Percentiles rank a stretch among this genome's conserved stretches.
phyloP scores from a whole-genome alignment of 2,329 filamentous ascomycete species.

The Orbilia ellipsospora region DNA sequence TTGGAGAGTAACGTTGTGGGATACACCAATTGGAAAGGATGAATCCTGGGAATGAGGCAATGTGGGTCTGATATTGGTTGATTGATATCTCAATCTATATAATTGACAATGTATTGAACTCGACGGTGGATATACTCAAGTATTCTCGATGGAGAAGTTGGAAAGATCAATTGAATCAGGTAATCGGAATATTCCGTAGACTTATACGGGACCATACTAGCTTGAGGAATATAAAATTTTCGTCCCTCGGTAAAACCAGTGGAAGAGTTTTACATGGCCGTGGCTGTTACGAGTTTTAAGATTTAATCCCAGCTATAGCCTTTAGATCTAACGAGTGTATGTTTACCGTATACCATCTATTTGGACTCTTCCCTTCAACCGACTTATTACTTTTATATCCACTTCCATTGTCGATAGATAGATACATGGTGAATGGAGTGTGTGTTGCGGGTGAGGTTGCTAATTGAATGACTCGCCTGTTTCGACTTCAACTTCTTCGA shows the following conservation, averaged over 20 bases:
- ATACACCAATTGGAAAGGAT: conserved; percentile 4
- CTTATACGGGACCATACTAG: background rate
- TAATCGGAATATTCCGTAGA: too few species aligned
- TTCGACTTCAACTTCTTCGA: conserved; percentile 8
- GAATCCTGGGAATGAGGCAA: background rate
- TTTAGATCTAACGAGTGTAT: too few species aligned
- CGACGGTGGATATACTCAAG: too few species aligned
- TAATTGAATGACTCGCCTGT: conserved; percentile 15
- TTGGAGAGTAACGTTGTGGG: background rate
- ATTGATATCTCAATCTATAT: background rate
- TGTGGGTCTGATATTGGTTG: background rate
- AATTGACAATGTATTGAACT: too few species aligned
- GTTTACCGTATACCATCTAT: too few species aligned
- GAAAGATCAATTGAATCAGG: background rate
- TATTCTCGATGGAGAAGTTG: too few species aligned
- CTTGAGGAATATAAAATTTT: background rate
- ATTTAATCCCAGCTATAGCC: too few species aligned
- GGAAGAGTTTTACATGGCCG: background rate
- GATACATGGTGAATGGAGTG: too few species aligned
- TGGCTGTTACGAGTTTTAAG: background rate
- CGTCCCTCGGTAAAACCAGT: background rate
- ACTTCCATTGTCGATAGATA: too few species aligned
- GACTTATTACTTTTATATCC: too few species aligned
- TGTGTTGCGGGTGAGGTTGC: too few species aligned
- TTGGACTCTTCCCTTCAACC: too few species aligned